Base-by-base conservation (phyloP, 257 asterid species). In the Scutellaria barbata region DNA sequence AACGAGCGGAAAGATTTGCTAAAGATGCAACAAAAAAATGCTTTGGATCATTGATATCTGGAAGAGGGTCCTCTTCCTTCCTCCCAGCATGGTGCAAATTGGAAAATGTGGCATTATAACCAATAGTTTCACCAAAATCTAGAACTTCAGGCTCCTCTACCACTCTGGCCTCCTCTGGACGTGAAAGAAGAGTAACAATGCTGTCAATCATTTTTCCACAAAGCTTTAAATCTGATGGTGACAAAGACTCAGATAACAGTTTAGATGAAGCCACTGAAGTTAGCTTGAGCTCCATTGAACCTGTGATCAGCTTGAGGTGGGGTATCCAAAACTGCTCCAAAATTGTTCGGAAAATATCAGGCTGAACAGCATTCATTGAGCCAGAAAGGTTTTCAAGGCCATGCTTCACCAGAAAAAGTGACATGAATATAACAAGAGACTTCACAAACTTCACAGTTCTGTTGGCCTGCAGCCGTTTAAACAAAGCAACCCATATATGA, bases 141-240 rank as follows among this genome's bases (percentile, higher is more conserved):
- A 95, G 94, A 79, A 92, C 90, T 52, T 89, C 99, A 22, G 89
- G 80, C 71, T 95, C 96, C 71, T 85, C 95, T 66, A 82, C 87
- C 64, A 92, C 88, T 79, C 98, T 89, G 66, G 84, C 92, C 75
- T 91, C 86, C 77, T 81, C 95, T 14, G 96, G 88, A 54, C 87
- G 82, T 35, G 94, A 88, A 77, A 95, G 81, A 66, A 95, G 97
- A 54, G 96, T 90, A 76, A 92, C 90, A 77, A 88, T 80, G 83
- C 97, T 92, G 80, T 92, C 92, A 47, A 92, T 94, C 92, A 92
- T 74, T 76, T 89, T 88, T 5, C 96, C 99, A 90, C 92, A 89
- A 48, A 87, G 90, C 63, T 74, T 81, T 48, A 96, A 45, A 65
- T 88, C 89, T 78, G 89, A 67, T 39, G 87, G 77, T 37, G 88